Percentiles rank a stretch among this genome's conserved stretches.
These are phyloP conservation scores for Thermomucor indicae-seudaticae DNA, from an alignment of 371 early-diverging fungal genomes.

Conservation along the genomic window DNA sequence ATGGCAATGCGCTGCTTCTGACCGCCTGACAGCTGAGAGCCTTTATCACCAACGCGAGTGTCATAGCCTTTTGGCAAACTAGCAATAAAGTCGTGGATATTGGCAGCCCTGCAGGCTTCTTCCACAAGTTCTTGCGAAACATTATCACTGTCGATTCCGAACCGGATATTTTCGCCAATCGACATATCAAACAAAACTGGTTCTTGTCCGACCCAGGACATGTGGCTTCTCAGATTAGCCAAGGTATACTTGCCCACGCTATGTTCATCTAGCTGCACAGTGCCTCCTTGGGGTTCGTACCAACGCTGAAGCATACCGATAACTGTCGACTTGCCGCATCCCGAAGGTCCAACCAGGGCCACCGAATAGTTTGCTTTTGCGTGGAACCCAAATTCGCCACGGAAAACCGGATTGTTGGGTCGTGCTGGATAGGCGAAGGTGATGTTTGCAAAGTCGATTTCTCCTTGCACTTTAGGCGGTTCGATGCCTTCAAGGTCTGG, in stretches of 20 bases:
- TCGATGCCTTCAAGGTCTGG: conserved; percentile 38
- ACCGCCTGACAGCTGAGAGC: conserved; percentile 83
- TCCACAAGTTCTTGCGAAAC: conserved; percentile 43
- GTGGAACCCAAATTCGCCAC: conserved; percentile 56
- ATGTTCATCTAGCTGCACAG: conserved; percentile 55
- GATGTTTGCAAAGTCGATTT: conserved; percentile 46
- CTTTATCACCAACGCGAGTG: conserved; percentile 80
- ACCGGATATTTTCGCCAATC: conserved; percentile 74
- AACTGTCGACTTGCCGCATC: conserved; percentile 54
- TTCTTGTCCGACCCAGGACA: conserved; percentile 82
- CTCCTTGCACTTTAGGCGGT: conserved; percentile 13
- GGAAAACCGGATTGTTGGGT: conserved; percentile 63
- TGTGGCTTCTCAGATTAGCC: conserved; percentile 38
- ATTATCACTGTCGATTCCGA: conserved; percentile 40
- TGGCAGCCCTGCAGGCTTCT: conserved; percentile 40
- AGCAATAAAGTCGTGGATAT: conserved; percentile 70
- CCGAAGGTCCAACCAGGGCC: conserved; percentile 49
- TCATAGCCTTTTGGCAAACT: conserved; percentile 73
- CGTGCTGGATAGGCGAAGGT: conserved; percentile 78
- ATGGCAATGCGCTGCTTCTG: conserved; percentile 79
- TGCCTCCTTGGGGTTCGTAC: conserved; percentile 65
- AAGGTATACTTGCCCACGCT: conserved; percentile 56
- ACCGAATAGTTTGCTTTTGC: conserved; percentile 64
- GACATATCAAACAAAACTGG: conserved; percentile 75
- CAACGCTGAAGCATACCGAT: conserved; percentile 77